Base-by-base conservation (phyloP, 2,329 filamentous ascomycete species). In the Sclerotinia trifoliorum region DNA sequence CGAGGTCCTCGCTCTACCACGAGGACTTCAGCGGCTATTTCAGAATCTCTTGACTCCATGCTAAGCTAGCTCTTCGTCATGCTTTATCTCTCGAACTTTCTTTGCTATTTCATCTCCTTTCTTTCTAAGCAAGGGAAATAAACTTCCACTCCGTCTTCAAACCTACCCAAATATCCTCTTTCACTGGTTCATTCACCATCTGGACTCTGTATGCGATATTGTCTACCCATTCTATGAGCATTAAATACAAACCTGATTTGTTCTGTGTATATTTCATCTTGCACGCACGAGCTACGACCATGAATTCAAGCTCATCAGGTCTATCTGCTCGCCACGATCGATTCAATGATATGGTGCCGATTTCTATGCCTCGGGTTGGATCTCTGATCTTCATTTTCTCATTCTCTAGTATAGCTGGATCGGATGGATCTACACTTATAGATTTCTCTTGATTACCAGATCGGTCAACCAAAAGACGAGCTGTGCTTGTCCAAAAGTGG, bases 211-310 rank as follows among this genome's bases (percentile, higher is more conserved):
- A 66, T 29, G 56, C 24, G 29, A 61, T 51, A 21, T 44, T 48
- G 5, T 42, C 19, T 21, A 44, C 29, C 55, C 46, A 67, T 61
- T 35, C 29, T 61, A 67, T 67, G 7, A 46, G 32, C 65, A 61
- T 67, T 24, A 54, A 24, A 61, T 61, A 58, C 29, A 67, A 29
- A 29, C 13, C 29, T 5, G 54, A 5, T n/a, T 39, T 29, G 7
- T 32, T 21, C 2, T 24, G 15, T 6, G 17, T 35, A n/a, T 35
- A 39, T 58, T 26, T n/a, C 4, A 19, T n/a, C 21, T 32, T 32
- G 21, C 39, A 56, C 26, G 39, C 24, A 5, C 42, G 63, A 24
- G 55, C 55, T 29, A 67, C 24, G 5, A 66, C n/a, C 21, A 61
- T 61, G 7, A 66, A 61, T 15, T 61, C 46, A 19, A 61, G 44